Evolutionary conservation across 495 filamentous ascomycete species (phyloP), one percentile per base, ranked within the genome.

Genomic region (Aspergillus hancockii): DNA sequence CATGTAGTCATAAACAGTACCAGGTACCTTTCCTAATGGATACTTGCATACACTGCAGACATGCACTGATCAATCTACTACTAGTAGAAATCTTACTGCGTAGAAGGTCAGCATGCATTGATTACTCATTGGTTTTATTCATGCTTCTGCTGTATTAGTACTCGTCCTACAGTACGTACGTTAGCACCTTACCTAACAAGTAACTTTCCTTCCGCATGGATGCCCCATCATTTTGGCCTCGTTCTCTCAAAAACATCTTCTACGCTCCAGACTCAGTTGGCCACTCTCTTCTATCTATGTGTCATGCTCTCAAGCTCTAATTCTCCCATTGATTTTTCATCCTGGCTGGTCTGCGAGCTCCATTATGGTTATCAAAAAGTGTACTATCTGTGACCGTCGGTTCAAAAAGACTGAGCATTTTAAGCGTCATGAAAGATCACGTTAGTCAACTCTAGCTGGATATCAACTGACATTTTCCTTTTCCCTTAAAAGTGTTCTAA

Each of bases 401-500:
- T 83, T 81, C 70, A 78, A 77, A 63, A 83, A 83, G 67, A 80
- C 79, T 18, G 80, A 83, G 63, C 80, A 83, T 70, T 76, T 78
- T 61, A 82, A 81, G 61, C 77, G 80, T 22, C 80, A 83, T 67
- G 77, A 82, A 59, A 74, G 80, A 58, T 81, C 79, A 30, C 79
- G 80, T 83, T 66, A 72, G 80, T 73, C 14, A 45, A 57, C 32
- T 25, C 16, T n/a, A 51, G 38, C 51, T 22, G 32, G 21, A 8
- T 16, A 8, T 38, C 41, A 43, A 16, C 0, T 25, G n/a, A 52
- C 21, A 22, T 1, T 32, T 16, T 36, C 16, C 55, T 61, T 41
- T n/a, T 41, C 38, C 23, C 22, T 8, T 14, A 13, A 19, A 38
- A 22, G 14, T 10, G 30, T 43, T 16, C 51, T 57, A 23, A 54